phyloP scores from a whole-genome alignment of 805 yeast genomes.

The Candida montana region DNA sequence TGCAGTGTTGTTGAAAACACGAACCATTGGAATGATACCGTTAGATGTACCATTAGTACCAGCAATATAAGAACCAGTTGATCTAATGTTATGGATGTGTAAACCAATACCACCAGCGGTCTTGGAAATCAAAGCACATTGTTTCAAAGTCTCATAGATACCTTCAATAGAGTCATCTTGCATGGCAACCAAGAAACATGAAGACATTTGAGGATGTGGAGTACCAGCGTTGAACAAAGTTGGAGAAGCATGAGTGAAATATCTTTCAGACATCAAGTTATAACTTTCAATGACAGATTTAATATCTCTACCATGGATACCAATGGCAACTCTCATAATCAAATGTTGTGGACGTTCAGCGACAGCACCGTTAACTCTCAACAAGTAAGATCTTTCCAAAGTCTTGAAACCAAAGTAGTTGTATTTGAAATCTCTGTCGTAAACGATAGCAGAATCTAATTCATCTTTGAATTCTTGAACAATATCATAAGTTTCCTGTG shows the following conservation, averaged over 20 bases:
- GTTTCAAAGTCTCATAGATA: constrained; percentile 82
- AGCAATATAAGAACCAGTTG: constrained; percentile 81
- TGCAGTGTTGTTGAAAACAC: constrained; percentile 94
- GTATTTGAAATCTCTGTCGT: constrained; percentile 71
- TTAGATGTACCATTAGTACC: constrained; percentile 91
- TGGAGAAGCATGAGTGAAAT: constrained; percentile 93
- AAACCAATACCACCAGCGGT: constrained; percentile 95
- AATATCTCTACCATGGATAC: constrained; percentile 73
- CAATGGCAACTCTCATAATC: constrained; percentile 87
- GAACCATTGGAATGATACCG: constrained; percentile 93
- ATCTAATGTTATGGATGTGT: constrained; percentile 81
- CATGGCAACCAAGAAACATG: constrained; percentile 89
- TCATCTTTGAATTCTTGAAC: constrained; percentile 61
- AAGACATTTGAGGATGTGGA: constrained; percentile 76
- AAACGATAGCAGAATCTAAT: constrained; percentile 68
- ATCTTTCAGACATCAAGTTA: constrained; percentile 78
- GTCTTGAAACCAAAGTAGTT: constrained; percentile 91
- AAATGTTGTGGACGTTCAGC: constrained; percentile 91
- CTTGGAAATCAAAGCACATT: constrained; percentile 86
- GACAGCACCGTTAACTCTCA: constrained; percentile 57
- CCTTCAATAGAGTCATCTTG: constrained; percentile 95
- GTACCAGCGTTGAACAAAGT: constrained; percentile 94
- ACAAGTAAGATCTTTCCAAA: constrained; percentile 78
- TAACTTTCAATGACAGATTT: constrained; percentile 74
- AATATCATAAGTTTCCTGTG: constrained; percentile 56